phyloP scores from a whole-genome alignment of 495 filamentous ascomycete genomes.

The Podospora pseudocomata region DNA sequence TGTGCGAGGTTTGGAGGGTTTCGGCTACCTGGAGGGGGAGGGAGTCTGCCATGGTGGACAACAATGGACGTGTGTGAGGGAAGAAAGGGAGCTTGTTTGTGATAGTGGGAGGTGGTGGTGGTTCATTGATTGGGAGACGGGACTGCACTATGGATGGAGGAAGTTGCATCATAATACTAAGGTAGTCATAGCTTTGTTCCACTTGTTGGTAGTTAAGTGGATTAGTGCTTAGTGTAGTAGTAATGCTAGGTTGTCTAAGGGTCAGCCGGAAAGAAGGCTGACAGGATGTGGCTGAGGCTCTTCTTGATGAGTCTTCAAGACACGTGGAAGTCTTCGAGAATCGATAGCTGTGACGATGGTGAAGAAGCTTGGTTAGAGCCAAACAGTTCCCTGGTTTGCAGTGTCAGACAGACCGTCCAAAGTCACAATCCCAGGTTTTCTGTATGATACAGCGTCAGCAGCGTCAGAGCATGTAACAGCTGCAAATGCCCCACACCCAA shows the following conservation, averaged over 20 bases:
- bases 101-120: neutral
- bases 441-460: neutral
- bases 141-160: neutral
- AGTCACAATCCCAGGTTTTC: neutral
- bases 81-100: neutral
- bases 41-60: slow-evolving; percentile 34
- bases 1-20: slow-evolving; percentile 72
- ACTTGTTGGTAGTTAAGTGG: neutral
- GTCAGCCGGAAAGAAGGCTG: neutral
- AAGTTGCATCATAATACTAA: neutral
- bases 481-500: neutral
- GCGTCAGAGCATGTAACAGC: slow-evolving; percentile 2
- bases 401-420: neutral
- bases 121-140: neutral
- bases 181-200: neutral
- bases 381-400: neutral
- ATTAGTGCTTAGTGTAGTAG: too few species aligned
- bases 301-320: neutral
- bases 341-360: neutral
- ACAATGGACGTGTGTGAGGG: neutral
- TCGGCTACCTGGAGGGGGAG: slow-evolving; percentile 63
- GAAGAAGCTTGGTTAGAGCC: neutral
- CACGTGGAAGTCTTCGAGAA: neutral
- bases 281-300: neutral
- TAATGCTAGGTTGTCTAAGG: neutral